Evolutionary conservation across 495 filamentous ascomycete species (phyloP), one percentile per base, ranked within the genome.

Genomic region (Talaromyces thailandensis): DNA sequence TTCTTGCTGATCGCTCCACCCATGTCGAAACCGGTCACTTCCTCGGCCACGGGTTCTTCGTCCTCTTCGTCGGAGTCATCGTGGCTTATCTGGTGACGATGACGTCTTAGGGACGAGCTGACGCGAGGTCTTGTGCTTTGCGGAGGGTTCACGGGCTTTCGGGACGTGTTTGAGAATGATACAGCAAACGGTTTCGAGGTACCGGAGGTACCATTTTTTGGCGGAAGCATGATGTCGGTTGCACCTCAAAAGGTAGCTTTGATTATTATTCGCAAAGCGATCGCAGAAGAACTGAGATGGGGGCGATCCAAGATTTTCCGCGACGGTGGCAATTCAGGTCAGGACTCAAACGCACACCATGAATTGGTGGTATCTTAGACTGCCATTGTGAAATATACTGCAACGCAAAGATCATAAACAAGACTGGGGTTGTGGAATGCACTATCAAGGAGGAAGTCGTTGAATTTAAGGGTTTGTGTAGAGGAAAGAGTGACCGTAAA

Each of bases 1-100:
- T 79, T 73, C 31, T 74, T 72, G 11, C 76, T 70, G 45, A 88
- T 76, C 11, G 79, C 82, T 11, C 76, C 81, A 26, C 86, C 86
- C 1, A 76, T 77, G 67, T 88, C 84, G 64, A 89, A 89, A 31
- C 77, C 83, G 0, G 81, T 79, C 25, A 89, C 81, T 21, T 75
- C 75, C 65, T 88, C 80, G 43, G 75, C 71, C 6, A 63, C 68
- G 16, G 77, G 74, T 0, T 58, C 62, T 50, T 43, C 26, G 32
- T 72, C 70, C 32, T 84, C 81, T 52, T 80, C 76, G 31, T 83
- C 83, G 14, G 77, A 78, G 31, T 73, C 72, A 18, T 70, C 71
- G 53, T 58, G 26, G 14, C 16, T 57, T 23, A 57, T 32, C 9
- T 57, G 55, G 11, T 57, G 55, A n/a, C 26, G 55, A 32, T 25